Percentiles rank a stretch among this genome's conserved stretches.
phyloP scores from a whole-genome alignment of 305 asterid genomes.

The Caryopteris hybrid region DNA sequence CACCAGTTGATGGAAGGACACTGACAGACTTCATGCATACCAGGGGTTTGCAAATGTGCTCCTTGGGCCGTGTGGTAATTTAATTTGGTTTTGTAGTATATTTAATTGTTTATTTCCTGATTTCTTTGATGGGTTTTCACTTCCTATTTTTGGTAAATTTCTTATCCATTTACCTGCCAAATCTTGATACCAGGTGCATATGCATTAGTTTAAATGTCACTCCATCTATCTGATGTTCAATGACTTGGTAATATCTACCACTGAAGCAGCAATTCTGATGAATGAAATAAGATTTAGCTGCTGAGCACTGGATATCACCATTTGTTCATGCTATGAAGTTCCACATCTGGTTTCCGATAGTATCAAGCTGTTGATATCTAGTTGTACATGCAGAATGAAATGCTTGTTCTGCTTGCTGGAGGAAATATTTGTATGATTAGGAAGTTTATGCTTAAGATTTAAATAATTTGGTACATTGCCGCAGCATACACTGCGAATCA shows the following conservation, averaged over 20 bases:
- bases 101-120: constrained; percentile 5
- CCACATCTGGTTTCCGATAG: background rate
- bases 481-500: background rate
- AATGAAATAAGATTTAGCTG: background rate
- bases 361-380: background rate
- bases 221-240: background rate
- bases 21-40: constrained; percentile 81
- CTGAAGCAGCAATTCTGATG: background rate
- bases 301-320: background rate
- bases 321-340: background rate
- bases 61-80: constrained; percentile 85
- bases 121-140: constrained; percentile 13
- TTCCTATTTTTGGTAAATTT: constrained; percentile 13
- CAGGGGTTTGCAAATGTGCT: constrained; percentile 76
- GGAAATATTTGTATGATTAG: background rate
- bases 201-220: constrained; percentile 2
- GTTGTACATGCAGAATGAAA: background rate
- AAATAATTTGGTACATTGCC: background rate
- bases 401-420: background rate
- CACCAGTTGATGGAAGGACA: constrained; percentile 81
- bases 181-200: background rate
- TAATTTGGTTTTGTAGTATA: constrained; percentile 14
- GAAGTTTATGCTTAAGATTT: background rate
- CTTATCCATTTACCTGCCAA: constrained; percentile 3
- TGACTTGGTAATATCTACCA: background rate